Conservation (phyloP, 805 yeast species). For the Hanseniaspora mollemarum region DNA sequence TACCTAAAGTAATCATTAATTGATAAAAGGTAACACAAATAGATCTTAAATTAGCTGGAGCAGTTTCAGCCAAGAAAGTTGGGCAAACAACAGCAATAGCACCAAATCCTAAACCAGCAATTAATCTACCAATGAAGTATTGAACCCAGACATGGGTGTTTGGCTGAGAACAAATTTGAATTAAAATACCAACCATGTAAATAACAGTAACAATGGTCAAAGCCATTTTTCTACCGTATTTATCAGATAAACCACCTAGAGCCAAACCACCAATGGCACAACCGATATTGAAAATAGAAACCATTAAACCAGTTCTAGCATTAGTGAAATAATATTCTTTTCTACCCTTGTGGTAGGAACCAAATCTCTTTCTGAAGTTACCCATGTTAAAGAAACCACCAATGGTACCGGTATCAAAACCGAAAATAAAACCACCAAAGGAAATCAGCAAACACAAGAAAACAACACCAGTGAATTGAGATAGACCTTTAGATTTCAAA, state of each 20-base stretch:
- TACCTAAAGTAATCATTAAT: constrained; percentile 51
- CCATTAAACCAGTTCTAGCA: constrained; percentile 42
- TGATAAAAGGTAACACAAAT: constrained; percentile 51
- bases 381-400: constrained; percentile 58
- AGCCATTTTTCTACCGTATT: constrained; percentile 49
- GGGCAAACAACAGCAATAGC: constrained; percentile 63
- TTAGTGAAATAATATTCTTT: constrained; percentile 37
- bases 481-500: constrained; percentile 19
- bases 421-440: constrained; percentile 61
- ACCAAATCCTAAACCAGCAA: constrained; percentile 68
- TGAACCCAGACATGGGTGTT: constrained; percentile 43
- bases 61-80: constrained; percentile 48
- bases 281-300: constrained; percentile 52
- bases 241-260: constrained; percentile 46
- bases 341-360: constrained; percentile 29
- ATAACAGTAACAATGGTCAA: constrained; percentile 43
- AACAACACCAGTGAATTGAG: constrained; percentile 22
- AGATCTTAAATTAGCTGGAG: constrained; percentile 53
- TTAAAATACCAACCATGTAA: constrained; percentile 49
- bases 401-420: constrained; percentile 71
- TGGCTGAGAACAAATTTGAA: constrained; percentile 44
- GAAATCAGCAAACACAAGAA: constrained; percentile 35
- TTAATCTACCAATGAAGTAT: constrained; percentile 52
- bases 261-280: constrained; percentile 60
- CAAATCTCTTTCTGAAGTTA: constrained; percentile 46